Percentiles rank a stretch among this genome's conserved stretches.
Evolutionary conservation across 148 eudicot species (phyloP).

Genomic region (Simmondsia chinensis): DNA sequence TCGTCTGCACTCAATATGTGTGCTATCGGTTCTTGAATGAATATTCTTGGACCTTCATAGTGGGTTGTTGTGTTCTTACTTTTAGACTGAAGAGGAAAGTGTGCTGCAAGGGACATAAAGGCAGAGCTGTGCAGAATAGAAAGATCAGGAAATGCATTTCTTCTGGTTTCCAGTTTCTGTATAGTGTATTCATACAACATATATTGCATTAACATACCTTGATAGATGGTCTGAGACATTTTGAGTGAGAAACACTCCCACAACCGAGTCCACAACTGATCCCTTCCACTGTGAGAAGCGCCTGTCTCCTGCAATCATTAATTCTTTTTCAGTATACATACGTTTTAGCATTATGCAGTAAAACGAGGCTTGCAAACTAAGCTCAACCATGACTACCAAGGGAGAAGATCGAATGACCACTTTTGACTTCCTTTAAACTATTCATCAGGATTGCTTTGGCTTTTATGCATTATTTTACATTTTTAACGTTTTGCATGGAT

Average conservation of each 20-base stretch:
- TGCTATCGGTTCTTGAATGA: conserved; percentile 37
- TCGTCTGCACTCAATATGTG: conserved; percentile 24
- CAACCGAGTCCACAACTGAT: conserved; percentile 88
- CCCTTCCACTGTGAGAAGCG: conserved; percentile 98
- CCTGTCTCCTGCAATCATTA: conserved; percentile 62
- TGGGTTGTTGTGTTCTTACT: conserved; percentile 14
- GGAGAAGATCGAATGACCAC: too few relatives aligned
- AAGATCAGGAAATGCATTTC: not conserved
- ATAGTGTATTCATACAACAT: not conserved
- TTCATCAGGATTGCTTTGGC: too few relatives aligned
- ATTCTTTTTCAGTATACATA: too few relatives aligned
- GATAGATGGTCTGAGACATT: conserved; percentile 98
- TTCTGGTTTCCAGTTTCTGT: too few relatives aligned
- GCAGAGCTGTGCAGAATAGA: conserved; percentile 64
- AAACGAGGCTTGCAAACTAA: too few relatives aligned
- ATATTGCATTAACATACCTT: conserved; percentile 67
- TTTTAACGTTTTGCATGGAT: too few relatives aligned
- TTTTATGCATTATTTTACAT: too few relatives aligned
- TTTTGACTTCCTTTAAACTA: too few relatives aligned
- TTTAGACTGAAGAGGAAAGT: conserved; percentile 47
- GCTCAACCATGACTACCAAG: too few relatives aligned
- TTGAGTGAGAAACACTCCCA: conserved; percentile 96
- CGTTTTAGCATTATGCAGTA: conserved; percentile 9
- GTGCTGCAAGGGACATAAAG: conserved; percentile 86
- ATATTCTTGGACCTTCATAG: conserved; percentile 25